Evolutionary conservation across 2,329 filamentous ascomycete genomes (phyloP).

Genomic region (Diaporthe aspalathi): DNA sequence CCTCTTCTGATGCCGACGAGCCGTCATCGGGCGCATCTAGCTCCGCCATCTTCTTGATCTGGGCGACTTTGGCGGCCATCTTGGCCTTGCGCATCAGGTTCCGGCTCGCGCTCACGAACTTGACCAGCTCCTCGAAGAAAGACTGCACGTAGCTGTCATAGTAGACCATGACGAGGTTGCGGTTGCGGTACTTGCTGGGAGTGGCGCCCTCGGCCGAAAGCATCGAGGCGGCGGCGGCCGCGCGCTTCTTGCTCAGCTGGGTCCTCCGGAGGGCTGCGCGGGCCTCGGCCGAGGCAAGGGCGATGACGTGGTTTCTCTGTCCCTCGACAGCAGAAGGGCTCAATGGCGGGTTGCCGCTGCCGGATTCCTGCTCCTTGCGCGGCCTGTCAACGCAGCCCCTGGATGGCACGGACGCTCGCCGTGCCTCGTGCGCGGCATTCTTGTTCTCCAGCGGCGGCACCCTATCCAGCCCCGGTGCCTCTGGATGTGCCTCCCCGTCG

Average conservation of each 20-base stretch:
- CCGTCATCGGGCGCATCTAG: slow-evolving; percentile 66
- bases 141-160: slow-evolving; percentile 90
- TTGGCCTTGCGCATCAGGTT: slow-evolving; percentile 90
- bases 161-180: slow-evolving; percentile 86
- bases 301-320: slow-evolving; percentile 58
- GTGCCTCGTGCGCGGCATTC: slow-evolving; percentile 24
- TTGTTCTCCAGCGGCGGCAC: neutral
- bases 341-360: slow-evolving; percentile 46
- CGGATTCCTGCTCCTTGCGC: slow-evolving; percentile 14
- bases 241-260: slow-evolving; percentile 50
- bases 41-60: slow-evolving; percentile 70
- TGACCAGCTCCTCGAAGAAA: slow-evolving; percentile 84
- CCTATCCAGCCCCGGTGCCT: neutral
- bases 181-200: slow-evolving; percentile 70
- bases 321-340: slow-evolving; percentile 52
- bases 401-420: slow-evolving; percentile 21
- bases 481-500: slow-evolving; percentile 40
- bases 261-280: slow-evolving; percentile 62
- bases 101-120: slow-evolving; percentile 81
- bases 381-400: slow-evolving; percentile 34
- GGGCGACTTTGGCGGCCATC: slow-evolving; percentile 80
- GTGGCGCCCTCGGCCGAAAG: slow-evolving; percentile 60
- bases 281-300: slow-evolving; percentile 58
- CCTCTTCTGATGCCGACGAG: slow-evolving; percentile 49
- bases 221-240: slow-evolving; percentile 57